phyloP scores from a whole-genome alignment of 2,329 filamentous ascomycete genomes.

The Thermoascus crustaceus region DNA sequence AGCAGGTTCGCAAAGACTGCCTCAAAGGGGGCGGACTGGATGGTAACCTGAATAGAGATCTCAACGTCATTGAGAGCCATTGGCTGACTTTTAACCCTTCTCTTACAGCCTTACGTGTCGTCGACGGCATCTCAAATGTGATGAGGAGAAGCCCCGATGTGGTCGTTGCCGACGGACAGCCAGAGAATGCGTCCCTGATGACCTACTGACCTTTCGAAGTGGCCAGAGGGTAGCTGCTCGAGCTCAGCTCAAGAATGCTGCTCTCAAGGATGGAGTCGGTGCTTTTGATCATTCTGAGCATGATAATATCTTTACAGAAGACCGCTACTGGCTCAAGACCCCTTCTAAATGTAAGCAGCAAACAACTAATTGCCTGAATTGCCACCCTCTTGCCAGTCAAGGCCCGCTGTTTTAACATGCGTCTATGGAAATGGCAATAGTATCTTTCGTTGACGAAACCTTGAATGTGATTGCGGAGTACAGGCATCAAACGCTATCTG shows the following conservation, averaged over 20 bases:
- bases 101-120: constrained; percentile 4
- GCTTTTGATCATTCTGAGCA: neutral
- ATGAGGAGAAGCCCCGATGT: constrained; percentile 5
- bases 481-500: constrained; percentile 2
- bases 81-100: neutral
- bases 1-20: neutral
- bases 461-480: constrained; percentile 3
- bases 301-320: constrained; percentile 2
- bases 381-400: neutral
- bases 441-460: constrained; percentile 5
- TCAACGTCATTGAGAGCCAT: neutral
- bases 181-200: constrained; percentile 3
- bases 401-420: neutral
- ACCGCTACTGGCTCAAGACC: constrained; percentile 3
- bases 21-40: constrained; percentile 3
- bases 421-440: no score
- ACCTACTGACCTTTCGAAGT: constrained; percentile 4
- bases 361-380: neutral
- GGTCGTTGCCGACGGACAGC: constrained; percentile 4
- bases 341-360: constrained; percentile 5
- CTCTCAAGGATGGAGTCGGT: neutral
- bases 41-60: constrained; percentile 2
- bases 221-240: constrained; percentile 2
- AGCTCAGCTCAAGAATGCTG: constrained; percentile 3
- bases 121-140: constrained; percentile 5